Evolutionary conservation across 352 stramenopile genomes (phyloP).

Genomic region (Albugo laibachii): DNA sequence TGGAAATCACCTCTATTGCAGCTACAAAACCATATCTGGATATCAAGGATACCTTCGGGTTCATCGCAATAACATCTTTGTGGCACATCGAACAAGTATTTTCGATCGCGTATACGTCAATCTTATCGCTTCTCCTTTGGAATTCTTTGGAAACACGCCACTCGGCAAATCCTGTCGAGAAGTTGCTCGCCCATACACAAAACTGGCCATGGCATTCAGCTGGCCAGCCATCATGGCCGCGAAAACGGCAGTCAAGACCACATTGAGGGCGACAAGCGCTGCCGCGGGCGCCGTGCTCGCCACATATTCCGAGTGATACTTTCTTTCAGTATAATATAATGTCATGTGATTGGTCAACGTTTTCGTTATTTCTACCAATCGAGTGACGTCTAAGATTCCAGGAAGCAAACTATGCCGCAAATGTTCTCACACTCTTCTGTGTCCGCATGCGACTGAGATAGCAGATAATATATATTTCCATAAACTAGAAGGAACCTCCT

Average conservation of each 20-base stretch:
- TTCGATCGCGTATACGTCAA: constrained; percentile 47
- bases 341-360: not conserved
- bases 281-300: constrained; percentile 22
- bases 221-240: constrained; percentile 38
- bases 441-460: not conserved
- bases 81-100: constrained; percentile 44
- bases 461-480: constrained; percentile 3
- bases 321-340: not conserved
- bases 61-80: constrained; percentile 65
- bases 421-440: not conserved
- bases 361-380: not conserved
- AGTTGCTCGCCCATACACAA: constrained; percentile 37
- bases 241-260: constrained; percentile 47
- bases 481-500: no score
- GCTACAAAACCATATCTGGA: constrained; percentile 37
- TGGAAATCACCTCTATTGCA: constrained; percentile 54
- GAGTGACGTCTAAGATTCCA: not conserved
- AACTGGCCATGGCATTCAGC: constrained; percentile 45
- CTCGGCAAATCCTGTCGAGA: constrained; percentile 35
- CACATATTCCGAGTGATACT: not conserved
- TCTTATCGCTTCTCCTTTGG: constrained; percentile 41
- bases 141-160: constrained; percentile 44
- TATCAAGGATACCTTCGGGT: constrained; percentile 38
- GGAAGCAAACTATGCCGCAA: not conserved
- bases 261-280: constrained; percentile 41